phyloP scores from a whole-genome alignment of 805 yeast genomes.

The Ogataea henricii region DNA sequence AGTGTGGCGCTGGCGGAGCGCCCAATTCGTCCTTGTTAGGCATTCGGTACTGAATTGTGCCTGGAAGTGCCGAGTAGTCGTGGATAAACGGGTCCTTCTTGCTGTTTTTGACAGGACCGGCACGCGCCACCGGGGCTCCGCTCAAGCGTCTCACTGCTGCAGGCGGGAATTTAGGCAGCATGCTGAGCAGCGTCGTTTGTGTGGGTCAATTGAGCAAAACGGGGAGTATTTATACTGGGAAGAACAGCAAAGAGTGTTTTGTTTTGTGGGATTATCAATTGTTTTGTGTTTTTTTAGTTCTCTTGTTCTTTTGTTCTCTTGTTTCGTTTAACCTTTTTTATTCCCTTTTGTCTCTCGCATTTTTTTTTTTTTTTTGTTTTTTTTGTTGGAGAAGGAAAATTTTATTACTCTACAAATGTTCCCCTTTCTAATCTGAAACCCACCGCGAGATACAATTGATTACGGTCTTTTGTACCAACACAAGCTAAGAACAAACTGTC shows the following conservation, averaged over 20 bases:
- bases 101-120: constrained; percentile 5
- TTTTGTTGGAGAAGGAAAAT: not conserved
- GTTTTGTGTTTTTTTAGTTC: not conserved
- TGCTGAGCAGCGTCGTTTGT: not conserved
- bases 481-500: not conserved
- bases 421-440: too few species aligned
- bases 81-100: constrained; percentile 30
- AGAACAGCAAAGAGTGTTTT: not conserved
- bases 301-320: not conserved
- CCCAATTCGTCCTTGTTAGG: constrained; percentile 27
- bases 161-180: not conserved
- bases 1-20: constrained; percentile 22
- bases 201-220: not conserved
- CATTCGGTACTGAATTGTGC: constrained; percentile 31
- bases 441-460: too few species aligned
- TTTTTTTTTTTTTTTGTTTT: not conserved
- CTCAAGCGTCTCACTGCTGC: not conserved
- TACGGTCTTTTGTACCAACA: too few species aligned
- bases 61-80: constrained; percentile 37
- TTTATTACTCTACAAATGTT: too few species aligned
- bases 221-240: not conserved
- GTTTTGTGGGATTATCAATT: not conserved
- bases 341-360: not conserved
- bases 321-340: not conserved
- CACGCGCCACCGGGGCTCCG: not conserved